phyloP scores from a whole-genome alignment of 1,284 basidiomycete genomes.

The Naganishia cerealis region DNA sequence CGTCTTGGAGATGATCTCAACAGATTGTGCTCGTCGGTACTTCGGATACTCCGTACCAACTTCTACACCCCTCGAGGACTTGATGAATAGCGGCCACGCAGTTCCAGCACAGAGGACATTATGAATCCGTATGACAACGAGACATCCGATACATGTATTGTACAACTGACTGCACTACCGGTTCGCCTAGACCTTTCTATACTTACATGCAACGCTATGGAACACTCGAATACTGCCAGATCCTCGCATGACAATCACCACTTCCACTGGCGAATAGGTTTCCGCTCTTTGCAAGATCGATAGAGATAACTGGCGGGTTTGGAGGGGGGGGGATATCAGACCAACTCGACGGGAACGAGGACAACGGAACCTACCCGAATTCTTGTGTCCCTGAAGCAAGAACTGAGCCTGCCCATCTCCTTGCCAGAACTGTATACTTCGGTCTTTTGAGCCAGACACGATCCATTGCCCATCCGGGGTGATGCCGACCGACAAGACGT shows the following conservation, averaged over 20 bases:
- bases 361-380: conserved; percentile 61
- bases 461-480: conserved; percentile 83
- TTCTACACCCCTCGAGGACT: too few species aligned
- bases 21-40: too few species aligned
- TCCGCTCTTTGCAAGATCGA: conserved; percentile 73
- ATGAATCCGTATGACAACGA: too few species aligned
- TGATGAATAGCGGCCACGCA: too few species aligned
- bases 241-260: conserved; percentile 78
- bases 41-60: too few species aligned
- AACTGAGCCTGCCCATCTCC: conserved; percentile 71
- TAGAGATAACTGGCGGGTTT: conserved; percentile 73
- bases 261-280: conserved; percentile 78
- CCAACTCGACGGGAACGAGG: conserved; percentile 15
- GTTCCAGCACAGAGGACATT: too few species aligned
- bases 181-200: too few species aligned
- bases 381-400: conserved; percentile 86
- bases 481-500: conserved; percentile 61
- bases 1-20: too few species aligned
- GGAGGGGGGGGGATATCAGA: background rate
- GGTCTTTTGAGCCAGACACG: conserved; percentile 86
- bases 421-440: conserved; percentile 87
- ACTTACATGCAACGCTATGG: conserved; percentile 5
- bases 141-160: too few species aligned
- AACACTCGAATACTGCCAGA: conserved; percentile 60
- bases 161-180: too few species aligned